phyloP scores from a whole-genome alignment of 768 basidiomycete genomes.

The Tulasnella sp. region DNA sequence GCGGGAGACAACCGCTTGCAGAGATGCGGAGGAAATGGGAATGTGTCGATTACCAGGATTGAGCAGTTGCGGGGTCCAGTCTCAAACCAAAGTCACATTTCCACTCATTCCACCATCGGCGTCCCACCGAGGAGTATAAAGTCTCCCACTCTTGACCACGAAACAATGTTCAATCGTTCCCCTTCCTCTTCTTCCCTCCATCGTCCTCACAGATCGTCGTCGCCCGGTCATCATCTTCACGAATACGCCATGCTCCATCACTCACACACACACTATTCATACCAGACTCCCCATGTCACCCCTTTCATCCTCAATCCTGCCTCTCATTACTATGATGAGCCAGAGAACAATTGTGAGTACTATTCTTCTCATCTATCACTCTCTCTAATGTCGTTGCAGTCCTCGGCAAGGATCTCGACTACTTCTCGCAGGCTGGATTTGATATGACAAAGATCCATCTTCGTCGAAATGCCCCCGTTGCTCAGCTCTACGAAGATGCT shows the following conservation, averaged over 20 bases:
- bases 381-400: constrained; percentile 35
- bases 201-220: not conserved
- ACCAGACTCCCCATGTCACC: constrained; percentile 70
- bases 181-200: constrained; percentile 13
- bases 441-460: constrained; percentile 96
- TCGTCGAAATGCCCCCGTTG: constrained; percentile 84
- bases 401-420: constrained; percentile 84
- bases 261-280: constrained; percentile 29
- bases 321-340: constrained; percentile 54
- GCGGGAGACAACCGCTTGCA: no score
- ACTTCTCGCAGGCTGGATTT: constrained; percentile 98
- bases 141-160: no score
- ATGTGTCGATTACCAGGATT: no score
- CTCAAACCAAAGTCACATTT: no score
- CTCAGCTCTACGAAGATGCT: constrained; percentile 92
- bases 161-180: no score
- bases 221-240: constrained; percentile 17
- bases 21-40: no score
- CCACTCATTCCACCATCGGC: no score
- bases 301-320: constrained; percentile 80
- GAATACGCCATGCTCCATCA: constrained; percentile 38
- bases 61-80: no score
- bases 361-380: constrained; percentile 2
- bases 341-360: constrained; percentile 19
- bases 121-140: no score